Evolutionary conservation across 1,139 yeast genomes (phyloP), one percentile per base, ranked within the genome.

Genomic region (Yamadazyma spencermartinsiae): DNA sequence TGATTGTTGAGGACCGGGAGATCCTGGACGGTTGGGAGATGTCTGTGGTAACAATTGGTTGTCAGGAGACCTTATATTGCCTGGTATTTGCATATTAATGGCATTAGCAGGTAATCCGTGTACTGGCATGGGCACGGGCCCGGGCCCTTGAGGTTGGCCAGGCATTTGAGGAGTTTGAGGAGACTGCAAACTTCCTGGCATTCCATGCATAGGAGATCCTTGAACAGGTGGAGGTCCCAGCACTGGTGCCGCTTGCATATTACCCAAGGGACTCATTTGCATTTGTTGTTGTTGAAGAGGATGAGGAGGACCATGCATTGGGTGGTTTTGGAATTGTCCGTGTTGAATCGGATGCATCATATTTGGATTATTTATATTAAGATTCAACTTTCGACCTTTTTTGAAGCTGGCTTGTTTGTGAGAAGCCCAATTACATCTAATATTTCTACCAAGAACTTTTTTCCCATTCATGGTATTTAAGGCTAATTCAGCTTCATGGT

Each of bases 361-460:
- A 16, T 28, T 28, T 10, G 31, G 31, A 28, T 28, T 28, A 16
- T 28, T 28, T 12, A 28, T 14, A 12, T 16, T 14, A 16, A 28
- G 31, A 28, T 28, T 28, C 20, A 28, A 14, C 11, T 28, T 28
- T 4, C 31, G 31, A 16, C 31, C 31, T 13, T 30, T 30, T 26
- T 21, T 34, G 28, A 15, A 49, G 37, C 51, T 51, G 25, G 49
- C 39, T 47, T 76, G 81, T 55, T 82, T 83, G 55, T 85, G 90
- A 33, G 87, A 76, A 26, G 96, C 96, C 95, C 96, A 87, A 60
- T 87, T 88, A 53, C 89, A 79, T 56, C 96, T 76, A 45, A 88
- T 79, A 30, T 85, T 76, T 55, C 96, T 73, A 39, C 90, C 90
- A 37, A 83, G 80, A 36, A 88, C 64, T 61, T 74, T 68, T 45